A percentile compares a stretch with the other conserved stretches of the same genome.
These are phyloP conservation scores for Laburnicola sp. DNA, from an alignment of 2,329 filamentous ascomycete genomes.

Conservation along the genomic window DNA sequence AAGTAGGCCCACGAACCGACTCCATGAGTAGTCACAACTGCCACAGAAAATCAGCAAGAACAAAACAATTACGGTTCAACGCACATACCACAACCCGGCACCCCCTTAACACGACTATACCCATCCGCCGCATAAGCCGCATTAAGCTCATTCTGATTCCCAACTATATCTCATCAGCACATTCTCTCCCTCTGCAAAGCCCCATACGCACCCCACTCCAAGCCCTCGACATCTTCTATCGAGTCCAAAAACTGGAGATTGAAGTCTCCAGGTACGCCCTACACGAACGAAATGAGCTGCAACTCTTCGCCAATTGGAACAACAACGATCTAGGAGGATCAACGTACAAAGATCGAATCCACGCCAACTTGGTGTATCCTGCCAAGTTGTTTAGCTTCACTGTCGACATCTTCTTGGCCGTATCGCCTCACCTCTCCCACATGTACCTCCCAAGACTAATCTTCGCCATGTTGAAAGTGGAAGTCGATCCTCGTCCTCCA, in stretches of 20 bases:
- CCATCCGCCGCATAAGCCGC: constrained; percentile 62
- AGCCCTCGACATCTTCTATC: constrained; percentile 45
- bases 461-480: constrained; percentile 26
- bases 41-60: constrained; percentile 13
- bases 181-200: not conserved
- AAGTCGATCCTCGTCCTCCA: not conserved
- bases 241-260: constrained; percentile 52
- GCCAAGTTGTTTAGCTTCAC: not conserved
- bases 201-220: constrained; percentile 40
- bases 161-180: constrained; percentile 37
- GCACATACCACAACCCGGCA: constrained; percentile 44
- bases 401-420: not conserved
- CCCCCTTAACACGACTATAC: constrained; percentile 59
- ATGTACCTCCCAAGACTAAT: constrained; percentile 49
- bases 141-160: constrained; percentile 63
- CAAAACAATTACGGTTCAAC: not conserved
- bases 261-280: constrained; percentile 51
- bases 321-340: too few relatives aligned
- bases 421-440: constrained; percentile 38
- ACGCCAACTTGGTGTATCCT: constrained; percentile 44
- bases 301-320: too few relatives aligned
- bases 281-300: too few relatives aligned
- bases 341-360: not conserved
- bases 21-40: constrained; percentile 62
- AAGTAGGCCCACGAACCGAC: constrained; percentile 49